Conservation (phyloP, 2,329 filamentous ascomycete species). For the Clarireedia paspali region DNA sequence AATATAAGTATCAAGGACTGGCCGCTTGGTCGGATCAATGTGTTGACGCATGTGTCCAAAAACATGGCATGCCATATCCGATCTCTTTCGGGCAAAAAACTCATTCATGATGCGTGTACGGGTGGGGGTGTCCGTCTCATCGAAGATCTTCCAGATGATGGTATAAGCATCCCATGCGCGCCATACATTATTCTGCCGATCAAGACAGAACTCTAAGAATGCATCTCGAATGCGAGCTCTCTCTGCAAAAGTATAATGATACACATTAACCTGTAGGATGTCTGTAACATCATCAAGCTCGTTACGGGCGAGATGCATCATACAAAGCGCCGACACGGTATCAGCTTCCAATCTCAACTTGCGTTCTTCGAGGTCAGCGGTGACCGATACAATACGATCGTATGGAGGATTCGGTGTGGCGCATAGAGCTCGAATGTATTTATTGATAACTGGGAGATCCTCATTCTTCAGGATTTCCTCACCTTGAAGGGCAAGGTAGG, state of each 20-base stretch:
- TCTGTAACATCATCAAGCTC: slow-evolving; percentile 76
- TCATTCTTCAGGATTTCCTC: slow-evolving; percentile 47
- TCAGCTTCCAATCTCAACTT: slow-evolving; percentile 62
- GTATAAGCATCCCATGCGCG: slow-evolving; percentile 59
- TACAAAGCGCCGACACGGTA: slow-evolving; percentile 66
- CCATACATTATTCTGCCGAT: slow-evolving; percentile 53
- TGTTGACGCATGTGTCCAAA: slow-evolving; percentile 94
- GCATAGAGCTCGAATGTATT: slow-evolving; percentile 64
- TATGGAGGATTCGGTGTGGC: slow-evolving; percentile 53
- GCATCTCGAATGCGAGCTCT: slow-evolving; percentile 57
- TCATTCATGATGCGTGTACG: slow-evolving; percentile 70
- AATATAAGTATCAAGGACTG: slow-evolving; percentile 68
- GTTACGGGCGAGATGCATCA: slow-evolving; percentile 66
- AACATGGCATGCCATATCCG: slow-evolving; percentile 78
- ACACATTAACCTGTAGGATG: slow-evolving; percentile 67
- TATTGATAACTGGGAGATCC: slow-evolving; percentile 59
- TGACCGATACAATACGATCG: slow-evolving; percentile 63
- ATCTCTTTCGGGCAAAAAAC: slow-evolving; percentile 70
- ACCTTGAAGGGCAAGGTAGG: slow-evolving; percentile 55
- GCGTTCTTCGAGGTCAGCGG: slow-evolving; percentile 64
- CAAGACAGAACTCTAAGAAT: slow-evolving; percentile 61
- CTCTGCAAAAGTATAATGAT: slow-evolving; percentile 62
- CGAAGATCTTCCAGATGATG: slow-evolving; percentile 57
- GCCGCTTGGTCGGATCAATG: slow-evolving; percentile 52
- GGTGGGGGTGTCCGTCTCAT: slow-evolving; percentile 54